A percentile compares a stretch with the other conserved stretches of the same genome.
Conservation (phyloP, 1,284 basidiomycete genomes). For the Ustilago esculenta region DNA sequence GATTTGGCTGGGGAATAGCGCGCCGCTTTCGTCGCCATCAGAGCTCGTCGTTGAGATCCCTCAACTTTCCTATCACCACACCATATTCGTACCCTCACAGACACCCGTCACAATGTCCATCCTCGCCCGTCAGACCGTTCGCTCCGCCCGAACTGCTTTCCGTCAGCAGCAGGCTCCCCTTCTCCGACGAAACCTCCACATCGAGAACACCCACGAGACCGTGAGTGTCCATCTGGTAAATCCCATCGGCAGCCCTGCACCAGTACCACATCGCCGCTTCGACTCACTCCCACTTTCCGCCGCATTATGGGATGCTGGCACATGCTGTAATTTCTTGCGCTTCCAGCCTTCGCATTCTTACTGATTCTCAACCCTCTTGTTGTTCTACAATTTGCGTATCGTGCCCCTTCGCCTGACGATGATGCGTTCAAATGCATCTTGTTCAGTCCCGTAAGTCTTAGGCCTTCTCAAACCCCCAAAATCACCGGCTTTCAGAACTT, state of each 20-base stretch:
- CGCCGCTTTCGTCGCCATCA: constrained; percentile 30
- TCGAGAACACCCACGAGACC: constrained; percentile 65
- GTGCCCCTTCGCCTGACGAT: background rate
- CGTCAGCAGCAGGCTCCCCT: constrained; percentile 50
- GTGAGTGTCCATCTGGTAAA: constrained; percentile 42
- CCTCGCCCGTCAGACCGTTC: constrained; percentile 49
- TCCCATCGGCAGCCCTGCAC: too few species aligned
- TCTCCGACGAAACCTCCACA: constrained; percentile 58
- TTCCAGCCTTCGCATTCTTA: background rate
- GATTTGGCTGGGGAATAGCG: background rate
- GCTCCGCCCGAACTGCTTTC: constrained; percentile 51
- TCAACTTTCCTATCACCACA: background rate
- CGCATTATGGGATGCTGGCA: too few species aligned
- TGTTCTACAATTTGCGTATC: background rate
- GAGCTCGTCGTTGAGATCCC: background rate
- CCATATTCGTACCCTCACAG: background rate
- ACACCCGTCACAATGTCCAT: constrained; percentile 45
- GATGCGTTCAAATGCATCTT: background rate
- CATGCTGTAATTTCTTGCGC: too few species aligned
- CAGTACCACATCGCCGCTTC: too few species aligned
- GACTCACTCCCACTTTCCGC: too few species aligned
- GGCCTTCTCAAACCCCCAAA: background rate
- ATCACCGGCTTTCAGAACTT: background rate
- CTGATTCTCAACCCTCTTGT: background rate
- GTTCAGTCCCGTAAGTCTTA: constrained; percentile 33